Conservation (phyloP, 2,329 filamentous ascomycete genomes). For the Ambrosiella beaveri region DNA sequence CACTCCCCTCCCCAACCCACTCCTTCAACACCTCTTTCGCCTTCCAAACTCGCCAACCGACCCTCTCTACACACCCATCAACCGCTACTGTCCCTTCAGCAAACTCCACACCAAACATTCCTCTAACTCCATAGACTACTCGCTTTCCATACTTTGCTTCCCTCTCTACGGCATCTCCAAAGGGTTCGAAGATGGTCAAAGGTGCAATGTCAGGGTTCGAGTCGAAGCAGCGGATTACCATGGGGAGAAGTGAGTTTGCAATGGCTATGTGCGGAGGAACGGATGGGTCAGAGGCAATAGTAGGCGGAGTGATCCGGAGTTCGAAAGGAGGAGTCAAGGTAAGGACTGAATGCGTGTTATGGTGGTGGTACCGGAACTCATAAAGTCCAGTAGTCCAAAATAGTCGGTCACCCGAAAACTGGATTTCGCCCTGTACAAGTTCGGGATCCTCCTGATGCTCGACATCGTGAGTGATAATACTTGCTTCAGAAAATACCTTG, state of each 20-base stretch:
- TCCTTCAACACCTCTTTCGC: conserved; percentile 84
- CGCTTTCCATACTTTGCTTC: conserved; percentile 78
- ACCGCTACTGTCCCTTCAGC: conserved; percentile 81
- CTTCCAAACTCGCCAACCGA: conserved; percentile 89
- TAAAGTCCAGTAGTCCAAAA: conserved; percentile 97
- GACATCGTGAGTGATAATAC: not conserved
- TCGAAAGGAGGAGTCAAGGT: conserved; percentile 87
- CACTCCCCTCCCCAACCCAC: not conserved
- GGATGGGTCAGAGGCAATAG: not conserved
- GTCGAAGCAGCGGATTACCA: conserved; percentile 86
- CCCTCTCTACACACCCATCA: conserved; percentile 74
- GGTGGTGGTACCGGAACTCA: conserved; percentile 93
- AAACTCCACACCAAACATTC: conserved; percentile 96
- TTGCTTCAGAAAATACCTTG: conserved; percentile 38
- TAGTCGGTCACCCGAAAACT: conserved; percentile 81
- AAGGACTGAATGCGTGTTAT: conserved; percentile 84
- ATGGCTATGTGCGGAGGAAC: conserved; percentile 33
- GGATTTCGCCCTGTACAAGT: conserved; percentile 60
- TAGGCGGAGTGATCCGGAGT: conserved; percentile 50
- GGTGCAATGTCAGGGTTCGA: conserved; percentile 82
- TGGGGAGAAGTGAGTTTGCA: conserved; percentile 59
- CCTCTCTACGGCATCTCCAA: conserved; percentile 69
- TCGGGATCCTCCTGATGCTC: not conserved
- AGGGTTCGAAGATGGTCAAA: conserved; percentile 58
- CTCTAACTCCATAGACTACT: conserved; percentile 83